phyloP scores from a whole-genome alignment of 2,329 filamentous ascomycete genomes.

The Zymoseptoria brevis region DNA sequence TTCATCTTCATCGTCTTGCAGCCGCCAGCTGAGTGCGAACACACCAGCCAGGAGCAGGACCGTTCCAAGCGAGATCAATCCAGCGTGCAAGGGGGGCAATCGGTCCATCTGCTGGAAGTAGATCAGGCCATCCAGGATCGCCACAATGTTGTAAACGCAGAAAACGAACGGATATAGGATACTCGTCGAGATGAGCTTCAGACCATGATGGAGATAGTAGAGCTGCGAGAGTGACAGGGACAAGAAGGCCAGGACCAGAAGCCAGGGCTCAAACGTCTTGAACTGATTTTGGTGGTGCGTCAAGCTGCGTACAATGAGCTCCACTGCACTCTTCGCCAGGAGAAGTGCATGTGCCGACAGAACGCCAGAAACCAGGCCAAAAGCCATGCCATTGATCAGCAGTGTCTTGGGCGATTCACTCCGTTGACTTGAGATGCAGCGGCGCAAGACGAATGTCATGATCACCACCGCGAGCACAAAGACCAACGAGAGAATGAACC shows the following conservation, averaged over 20 bases:
- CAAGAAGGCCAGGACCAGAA: slow-evolving; percentile 74
- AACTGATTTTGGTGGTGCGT: slow-evolving; percentile 88
- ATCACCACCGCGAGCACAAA: slow-evolving; percentile 60
- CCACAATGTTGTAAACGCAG: slow-evolving; percentile 98
- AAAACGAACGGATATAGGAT: slow-evolving; percentile 96
- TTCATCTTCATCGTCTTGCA: slow-evolving; percentile 61
- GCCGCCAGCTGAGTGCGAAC: slow-evolving; percentile 83
- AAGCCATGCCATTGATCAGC: slow-evolving; percentile 74
- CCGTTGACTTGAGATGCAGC: slow-evolving; percentile 24
- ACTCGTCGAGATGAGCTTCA: slow-evolving; percentile 91
- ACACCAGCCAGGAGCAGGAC: slow-evolving; percentile 79
- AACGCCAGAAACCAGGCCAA: slow-evolving; percentile 80
- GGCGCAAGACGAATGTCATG: slow-evolving; percentile 46
- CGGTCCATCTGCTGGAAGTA: slow-evolving; percentile 87
- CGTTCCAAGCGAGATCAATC: slow-evolving; percentile 79
- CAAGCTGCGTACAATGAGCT: slow-evolving; percentile 80
- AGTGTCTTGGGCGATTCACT: slow-evolving; percentile 35
- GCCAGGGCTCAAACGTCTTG: slow-evolving; percentile 89
- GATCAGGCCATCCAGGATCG: slow-evolving; percentile 91
- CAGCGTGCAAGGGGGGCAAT: slow-evolving; percentile 66
- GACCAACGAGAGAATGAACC: slow-evolving; percentile 76
- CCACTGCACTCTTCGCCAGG: slow-evolving; percentile 92
- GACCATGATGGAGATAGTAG: slow-evolving; percentile 87
- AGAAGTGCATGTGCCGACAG: slow-evolving; percentile 88
- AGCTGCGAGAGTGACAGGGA: slow-evolving; percentile 79